Conservation (phyloP, 208 protist species). For the Leishmania amazonensis region DNA sequence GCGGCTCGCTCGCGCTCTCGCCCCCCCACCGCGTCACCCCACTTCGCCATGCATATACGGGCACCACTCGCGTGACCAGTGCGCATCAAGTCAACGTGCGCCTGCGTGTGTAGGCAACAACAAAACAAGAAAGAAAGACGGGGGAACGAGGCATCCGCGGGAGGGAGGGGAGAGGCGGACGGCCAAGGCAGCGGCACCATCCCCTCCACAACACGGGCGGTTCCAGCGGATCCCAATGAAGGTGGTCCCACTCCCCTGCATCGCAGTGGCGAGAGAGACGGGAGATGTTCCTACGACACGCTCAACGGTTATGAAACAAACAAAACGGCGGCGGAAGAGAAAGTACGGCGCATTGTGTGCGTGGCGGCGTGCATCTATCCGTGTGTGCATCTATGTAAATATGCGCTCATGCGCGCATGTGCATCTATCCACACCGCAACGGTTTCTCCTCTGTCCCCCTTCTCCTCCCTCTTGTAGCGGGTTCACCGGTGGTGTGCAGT, state of each 20-base stretch:
- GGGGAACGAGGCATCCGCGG: neutral
- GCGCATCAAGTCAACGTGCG: neutral
- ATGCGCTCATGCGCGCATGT: conserved; percentile 11
- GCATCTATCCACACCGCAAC: neutral
- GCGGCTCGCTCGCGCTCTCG: neutral
- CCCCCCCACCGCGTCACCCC: neutral
- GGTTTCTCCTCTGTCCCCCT: neutral
- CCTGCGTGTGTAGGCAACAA: neutral
- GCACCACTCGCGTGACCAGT: neutral
- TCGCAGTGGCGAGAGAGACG: neutral
- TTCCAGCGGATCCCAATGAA: neutral
- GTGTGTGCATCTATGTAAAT: conserved; percentile 6
- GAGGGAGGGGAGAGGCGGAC: neutral
- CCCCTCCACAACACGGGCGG: neutral
- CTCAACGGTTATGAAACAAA: no score
- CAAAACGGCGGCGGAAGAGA: neutral
- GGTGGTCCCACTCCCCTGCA: neutral
- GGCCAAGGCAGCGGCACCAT: neutral
- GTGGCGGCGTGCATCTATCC: neutral
- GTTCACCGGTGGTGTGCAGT: neutral
- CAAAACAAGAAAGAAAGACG: neutral
- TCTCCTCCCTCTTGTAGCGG: neutral
- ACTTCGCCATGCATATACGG: neutral
- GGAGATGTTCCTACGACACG: no score
- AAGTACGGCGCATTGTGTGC: no score